Evolutionary conservation across 2,329 filamentous ascomycete species (phyloP).

Genomic region (Pseudogymnoascus sp.): DNA sequence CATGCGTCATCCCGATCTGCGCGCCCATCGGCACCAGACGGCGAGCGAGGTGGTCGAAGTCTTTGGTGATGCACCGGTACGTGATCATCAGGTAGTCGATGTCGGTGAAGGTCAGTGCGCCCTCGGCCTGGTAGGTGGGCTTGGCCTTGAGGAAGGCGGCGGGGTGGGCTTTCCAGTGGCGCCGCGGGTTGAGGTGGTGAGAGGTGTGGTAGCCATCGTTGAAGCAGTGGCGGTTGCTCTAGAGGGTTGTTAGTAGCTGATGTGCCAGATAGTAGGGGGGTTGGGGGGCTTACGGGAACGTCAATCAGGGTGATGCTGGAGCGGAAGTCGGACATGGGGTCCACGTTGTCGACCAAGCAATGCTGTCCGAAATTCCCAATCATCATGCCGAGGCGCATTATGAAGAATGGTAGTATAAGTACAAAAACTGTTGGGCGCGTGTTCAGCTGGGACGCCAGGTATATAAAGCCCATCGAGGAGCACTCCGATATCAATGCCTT

Average conservation of each 20-base stretch:
- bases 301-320: slow-evolving; percentile 76
- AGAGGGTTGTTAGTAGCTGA: slow-evolving; percentile 17
- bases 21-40: slow-evolving; percentile 68
- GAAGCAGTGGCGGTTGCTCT: slow-evolving; percentile 78
- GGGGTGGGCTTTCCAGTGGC: slow-evolving; percentile 78
- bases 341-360: slow-evolving; percentile 67
- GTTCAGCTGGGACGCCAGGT: slow-evolving; percentile 44
- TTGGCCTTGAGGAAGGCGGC: slow-evolving; percentile 65
- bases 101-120: slow-evolving; percentile 70
- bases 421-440: slow-evolving; percentile 48
- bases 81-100: slow-evolving; percentile 78
- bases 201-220: slow-evolving; percentile 80
- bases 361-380: slow-evolving; percentile 81
- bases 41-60: slow-evolving; percentile 62
- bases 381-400: slow-evolving; percentile 68
- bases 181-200: slow-evolving; percentile 69
- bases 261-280: background rate
- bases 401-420: slow-evolving; percentile 57
- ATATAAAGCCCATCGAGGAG: slow-evolving; percentile 49
- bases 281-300: slow-evolving; percentile 54
- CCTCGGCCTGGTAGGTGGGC: slow-evolving; percentile 55
- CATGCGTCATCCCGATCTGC: slow-evolving; percentile 59
- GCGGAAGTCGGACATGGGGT: slow-evolving; percentile 70
- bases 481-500: slow-evolving; percentile 57
- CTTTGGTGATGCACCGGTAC: slow-evolving; percentile 58